Conservation (phyloP, 176 grass and related monocot genomes). For the Lolium perenne region DNA sequence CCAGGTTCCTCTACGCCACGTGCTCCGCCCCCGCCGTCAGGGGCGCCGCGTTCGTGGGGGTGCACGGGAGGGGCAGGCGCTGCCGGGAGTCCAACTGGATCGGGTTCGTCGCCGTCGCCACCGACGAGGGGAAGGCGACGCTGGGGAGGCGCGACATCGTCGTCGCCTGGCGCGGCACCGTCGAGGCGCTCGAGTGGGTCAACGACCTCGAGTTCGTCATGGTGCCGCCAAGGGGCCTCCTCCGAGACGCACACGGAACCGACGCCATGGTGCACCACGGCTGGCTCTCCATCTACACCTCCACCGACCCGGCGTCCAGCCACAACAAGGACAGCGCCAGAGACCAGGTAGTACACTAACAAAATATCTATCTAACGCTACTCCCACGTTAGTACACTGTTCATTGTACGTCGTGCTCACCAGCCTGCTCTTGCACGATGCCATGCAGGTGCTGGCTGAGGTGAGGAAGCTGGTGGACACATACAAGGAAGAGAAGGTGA, state of each 20-base stretch:
- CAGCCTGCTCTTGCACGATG: neutral
- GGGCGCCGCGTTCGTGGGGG: conserved; percentile 55
- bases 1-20: conserved; percentile 80
- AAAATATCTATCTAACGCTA: no score
- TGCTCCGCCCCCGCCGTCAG: conserved; percentile 48
- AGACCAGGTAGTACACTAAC: conserved; percentile 11
- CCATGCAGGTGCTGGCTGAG: conserved; percentile 63
- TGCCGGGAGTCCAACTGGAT: conserved; percentile 87
- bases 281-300: conserved; percentile 77
- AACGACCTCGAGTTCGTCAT: conserved; percentile 73
- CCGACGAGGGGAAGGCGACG: conserved; percentile 57
- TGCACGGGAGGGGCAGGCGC: conserved; percentile 19
- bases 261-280: conserved; percentile 65
- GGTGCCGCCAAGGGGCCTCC: conserved; percentile 42
- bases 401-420: neutral
- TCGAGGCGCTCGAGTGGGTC: conserved; percentile 65
- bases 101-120: conserved; percentile 84
- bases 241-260: conserved; percentile 10
- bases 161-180: conserved; percentile 81
- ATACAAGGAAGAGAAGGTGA: conserved; percentile 69
- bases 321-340: conserved; percentile 68
- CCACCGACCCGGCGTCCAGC: conserved; percentile 48
- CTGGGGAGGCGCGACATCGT: conserved; percentile 82
- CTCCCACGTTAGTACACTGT: neutral
- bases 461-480: conserved; percentile 54